phyloP scores from a whole-genome alignment of 2,329 filamentous ascomycete genomes.

The Volutella citrinella region DNA sequence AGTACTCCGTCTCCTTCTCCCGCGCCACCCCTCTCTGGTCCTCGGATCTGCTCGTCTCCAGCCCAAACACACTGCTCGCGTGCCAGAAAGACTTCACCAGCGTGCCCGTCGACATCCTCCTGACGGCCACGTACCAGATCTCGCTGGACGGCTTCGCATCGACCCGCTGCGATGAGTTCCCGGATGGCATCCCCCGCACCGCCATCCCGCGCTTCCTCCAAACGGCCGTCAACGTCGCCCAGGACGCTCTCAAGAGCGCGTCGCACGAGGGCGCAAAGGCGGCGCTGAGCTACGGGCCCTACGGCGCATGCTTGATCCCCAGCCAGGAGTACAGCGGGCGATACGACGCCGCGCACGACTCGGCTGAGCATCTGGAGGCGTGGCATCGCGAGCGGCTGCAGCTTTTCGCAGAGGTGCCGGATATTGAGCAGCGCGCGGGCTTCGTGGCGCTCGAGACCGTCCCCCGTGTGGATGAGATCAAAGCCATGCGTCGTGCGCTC shows the following conservation, averaged over 20 bases:
- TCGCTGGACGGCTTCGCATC: constrained; percentile 54
- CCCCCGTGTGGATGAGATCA: constrained; percentile 59
- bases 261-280: constrained; percentile 29
- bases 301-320: constrained; percentile 65
- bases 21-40: constrained; percentile 62
- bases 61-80: constrained; percentile 46
- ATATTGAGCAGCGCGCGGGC: constrained; percentile 40
- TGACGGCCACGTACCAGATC: constrained; percentile 67
- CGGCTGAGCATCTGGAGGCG: constrained; percentile 39
- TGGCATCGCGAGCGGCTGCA: constrained; percentile 58
- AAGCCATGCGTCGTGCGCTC: constrained; percentile 49
- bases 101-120: constrained; percentile 59
- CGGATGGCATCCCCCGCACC: constrained; percentile 39
- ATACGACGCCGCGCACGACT: constrained; percentile 51
- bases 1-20: constrained; percentile 51
- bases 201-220: constrained; percentile 41
- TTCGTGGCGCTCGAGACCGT: constrained; percentile 66
- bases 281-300: constrained; percentile 62
- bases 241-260: constrained; percentile 25
- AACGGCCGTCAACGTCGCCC: constrained; percentile 42
- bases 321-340: constrained; percentile 62
- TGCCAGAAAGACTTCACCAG: constrained; percentile 56
- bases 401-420: constrained; percentile 44
- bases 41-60: constrained; percentile 59
- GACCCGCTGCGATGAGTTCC: constrained; percentile 41